Evolutionary conservation across 306 rosid species (phyloP).

Genomic region (Lathyrus oleraceus): DNA sequence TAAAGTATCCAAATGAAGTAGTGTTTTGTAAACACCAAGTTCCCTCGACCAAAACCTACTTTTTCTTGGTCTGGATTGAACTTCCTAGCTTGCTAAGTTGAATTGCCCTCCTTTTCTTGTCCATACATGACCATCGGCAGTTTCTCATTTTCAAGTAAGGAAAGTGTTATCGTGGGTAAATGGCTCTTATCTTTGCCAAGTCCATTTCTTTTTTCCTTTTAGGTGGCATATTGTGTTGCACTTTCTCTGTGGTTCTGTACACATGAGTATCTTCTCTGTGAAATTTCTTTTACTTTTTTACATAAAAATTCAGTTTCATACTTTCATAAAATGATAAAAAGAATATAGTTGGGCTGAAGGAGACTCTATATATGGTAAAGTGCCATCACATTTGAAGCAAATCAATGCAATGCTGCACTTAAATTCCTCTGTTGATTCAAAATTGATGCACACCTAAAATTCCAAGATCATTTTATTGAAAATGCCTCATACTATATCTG

Average conservation of each 20-base stretch:
- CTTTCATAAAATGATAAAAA: neutral
- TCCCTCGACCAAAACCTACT: neutral
- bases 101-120: neutral
- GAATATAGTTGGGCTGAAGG: neutral
- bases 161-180: neutral
- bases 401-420: constrained; percentile 6
- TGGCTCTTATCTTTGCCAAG: neutral
- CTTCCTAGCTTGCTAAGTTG: neutral
- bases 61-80: neutral
- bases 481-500: neutral
- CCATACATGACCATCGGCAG: no score
- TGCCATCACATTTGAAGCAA: constrained; percentile 16
- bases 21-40: neutral
- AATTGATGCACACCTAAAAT: constrained; percentile 4
- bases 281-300: neutral
- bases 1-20: neutral
- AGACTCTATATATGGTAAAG: neutral
- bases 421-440: constrained; percentile 12
- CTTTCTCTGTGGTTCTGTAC: neutral
- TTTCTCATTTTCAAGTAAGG: neutral
- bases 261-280: neutral
- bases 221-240: neutral
- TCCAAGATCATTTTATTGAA: constrained; percentile 13
- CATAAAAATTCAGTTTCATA: neutral
- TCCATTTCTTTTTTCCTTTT: neutral